Evolutionary conservation across 257 asterid species (phyloP).

Genomic region (Nicotiana attenuata): DNA sequence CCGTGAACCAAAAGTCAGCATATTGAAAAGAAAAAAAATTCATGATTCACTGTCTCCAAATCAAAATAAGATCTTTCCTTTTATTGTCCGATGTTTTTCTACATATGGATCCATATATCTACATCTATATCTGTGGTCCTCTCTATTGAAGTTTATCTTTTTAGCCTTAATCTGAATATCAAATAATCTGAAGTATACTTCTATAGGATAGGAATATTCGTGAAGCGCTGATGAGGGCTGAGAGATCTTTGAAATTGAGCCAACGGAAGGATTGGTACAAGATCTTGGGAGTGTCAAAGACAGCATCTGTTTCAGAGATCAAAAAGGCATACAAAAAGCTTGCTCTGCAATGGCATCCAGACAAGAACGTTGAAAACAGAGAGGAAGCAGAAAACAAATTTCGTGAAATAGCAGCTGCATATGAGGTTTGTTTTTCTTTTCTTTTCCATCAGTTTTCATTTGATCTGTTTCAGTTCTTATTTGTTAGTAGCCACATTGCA

Average conservation of each 20-base stretch:
- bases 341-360: conserved; percentile 98
- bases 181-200: conserved; percentile 7
- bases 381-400: conserved; percentile 90
- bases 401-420: conserved; percentile 93
- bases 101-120: background rate
- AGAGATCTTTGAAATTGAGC: conserved; percentile 74
- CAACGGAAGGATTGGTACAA: conserved; percentile 97
- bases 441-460: background rate
- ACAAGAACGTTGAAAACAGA: conserved; percentile 82
- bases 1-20: background rate
- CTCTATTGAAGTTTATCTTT: background rate
- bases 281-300: conserved; percentile 72
- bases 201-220: conserved; percentile 59
- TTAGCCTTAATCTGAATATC: background rate
- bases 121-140: background rate
- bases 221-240: conserved; percentile 68
- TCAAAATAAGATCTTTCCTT: background rate
- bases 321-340: conserved; percentile 93
- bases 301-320: conserved; percentile 66
- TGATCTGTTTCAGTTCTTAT: background rate
- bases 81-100: background rate
- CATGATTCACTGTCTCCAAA: background rate
- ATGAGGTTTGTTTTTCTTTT: conserved; percentile 56
- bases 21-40: background rate
- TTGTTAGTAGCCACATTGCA: background rate